Evolutionary conservation across 805 yeast species (phyloP), one percentile per base, ranked within the genome.

Genomic region (Yarrowia phangngaensis): DNA sequence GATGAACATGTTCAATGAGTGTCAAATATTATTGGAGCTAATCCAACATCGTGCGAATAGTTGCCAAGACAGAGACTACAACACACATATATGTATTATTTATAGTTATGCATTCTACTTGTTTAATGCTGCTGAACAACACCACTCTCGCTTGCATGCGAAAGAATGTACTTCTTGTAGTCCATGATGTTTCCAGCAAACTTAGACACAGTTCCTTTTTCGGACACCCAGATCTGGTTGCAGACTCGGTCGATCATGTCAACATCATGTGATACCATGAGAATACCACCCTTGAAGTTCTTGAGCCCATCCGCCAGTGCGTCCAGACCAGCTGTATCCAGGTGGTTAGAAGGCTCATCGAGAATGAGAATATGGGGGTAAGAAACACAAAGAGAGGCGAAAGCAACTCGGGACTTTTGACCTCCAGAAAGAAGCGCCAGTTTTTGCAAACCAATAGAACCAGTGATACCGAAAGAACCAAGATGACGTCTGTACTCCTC

Each of bases 241-340:
- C 97, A 87, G 9, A 90, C 96, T 50, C 77, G 74, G 58, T 84
- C 79, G 59, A 92, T 92, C 62, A 90, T 84, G 20, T 88, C 72
- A 33, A 92, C 97, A 72, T 92, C 99, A 75, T 92, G 98, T 45
- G 95, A 84, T 52, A 92, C 98, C 96, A 92, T 88, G 58, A 92
- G 73, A 19, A 92, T 84, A 66, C 98, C 98, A 63, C 98, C 98
- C 61, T 86, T 77, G 74, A 89, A 92, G 53, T 77, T 79, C 54
- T 75, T 79, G 63, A 92, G 72, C 1, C 97, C 97, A 32, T 84
- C 94, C 7, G 92, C 81, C 53, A 92, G 74, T 0, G 98, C 98
- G 65, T 92, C 98, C 60, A 92, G 72, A 76, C 97, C 98, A 26
- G 95, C 82, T 7, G 96, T 90, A 82, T 92, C 98, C 75, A 92